These are phyloP conservation scores for Blepharisma stoltei DNA, from an alignment of 73 alveolate genomes.

Conservation along the genomic window DNA sequence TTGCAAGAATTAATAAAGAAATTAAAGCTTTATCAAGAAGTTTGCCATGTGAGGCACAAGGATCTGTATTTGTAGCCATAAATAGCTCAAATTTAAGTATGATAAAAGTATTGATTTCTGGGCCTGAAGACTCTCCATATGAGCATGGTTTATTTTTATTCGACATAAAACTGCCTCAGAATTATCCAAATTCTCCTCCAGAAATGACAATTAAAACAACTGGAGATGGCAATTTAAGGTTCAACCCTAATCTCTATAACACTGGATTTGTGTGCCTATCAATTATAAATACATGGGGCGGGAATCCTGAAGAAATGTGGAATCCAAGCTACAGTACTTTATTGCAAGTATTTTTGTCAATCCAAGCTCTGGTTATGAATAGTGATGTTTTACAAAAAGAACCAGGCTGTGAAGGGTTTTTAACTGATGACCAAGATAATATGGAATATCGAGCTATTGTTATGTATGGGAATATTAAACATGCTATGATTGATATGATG, in stretches of 20 bases:
- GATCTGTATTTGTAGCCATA: constrained; percentile 75
- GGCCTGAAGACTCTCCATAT: constrained; percentile 82
- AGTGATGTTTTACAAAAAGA: constrained; percentile 67
- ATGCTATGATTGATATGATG: constrained; percentile 71
- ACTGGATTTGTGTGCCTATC: constrained; percentile 73
- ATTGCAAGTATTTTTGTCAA: constrained; percentile 57
- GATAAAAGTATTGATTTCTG: constrained; percentile 74
- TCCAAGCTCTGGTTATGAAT: constrained; percentile 71
- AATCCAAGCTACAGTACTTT: constrained; percentile 58
- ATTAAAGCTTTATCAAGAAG: constrained; percentile 71
- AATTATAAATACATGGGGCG: constrained; percentile 74
- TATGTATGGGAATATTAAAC: constrained; percentile 61
- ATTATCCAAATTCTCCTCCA: constrained; percentile 74
- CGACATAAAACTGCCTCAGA: constrained; percentile 55
- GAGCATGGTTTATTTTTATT: constrained; percentile 70
- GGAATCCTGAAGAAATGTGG: constrained; percentile 67
- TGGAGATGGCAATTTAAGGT: constrained; percentile 62
- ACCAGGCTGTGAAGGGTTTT: constrained; percentile 38
- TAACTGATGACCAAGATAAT: constrained; percentile 19
- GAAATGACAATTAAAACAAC: constrained; percentile 57
- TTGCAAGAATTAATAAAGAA: constrained; percentile 42
- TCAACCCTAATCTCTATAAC: constrained; percentile 72
- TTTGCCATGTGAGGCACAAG: constrained; percentile 76
- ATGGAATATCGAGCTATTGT: constrained; percentile 69
- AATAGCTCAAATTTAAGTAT: constrained; percentile 74